Conservation (phyloP, 2,329 filamentous ascomycete species). For the Fusarium denticulatum region DNA sequence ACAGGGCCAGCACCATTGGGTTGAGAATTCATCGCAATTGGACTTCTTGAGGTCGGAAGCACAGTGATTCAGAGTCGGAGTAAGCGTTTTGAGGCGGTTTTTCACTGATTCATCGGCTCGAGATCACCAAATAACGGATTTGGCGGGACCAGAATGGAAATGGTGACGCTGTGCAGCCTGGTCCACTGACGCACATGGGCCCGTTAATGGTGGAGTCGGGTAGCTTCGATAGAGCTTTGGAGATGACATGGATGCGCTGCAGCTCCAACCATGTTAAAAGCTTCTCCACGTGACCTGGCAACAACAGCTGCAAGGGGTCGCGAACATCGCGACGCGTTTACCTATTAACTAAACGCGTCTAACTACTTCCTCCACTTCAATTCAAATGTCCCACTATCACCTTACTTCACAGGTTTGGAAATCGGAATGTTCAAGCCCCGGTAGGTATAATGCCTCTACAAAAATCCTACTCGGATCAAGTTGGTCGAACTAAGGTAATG, state of each 20-base stretch:
- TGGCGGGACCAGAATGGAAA: constrained; percentile 24
- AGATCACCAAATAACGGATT: constrained; percentile 31
- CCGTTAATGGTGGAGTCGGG: neutral
- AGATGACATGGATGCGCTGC: constrained; percentile 29
- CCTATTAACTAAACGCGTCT: constrained; percentile 43
- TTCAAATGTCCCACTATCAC: constrained; percentile 26
- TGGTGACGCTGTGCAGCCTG: constrained; percentile 39
- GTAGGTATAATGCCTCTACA: constrained; percentile 50
- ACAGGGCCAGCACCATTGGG: constrained; percentile 22
- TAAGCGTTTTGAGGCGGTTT: neutral
- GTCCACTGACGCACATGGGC: constrained; percentile 23
- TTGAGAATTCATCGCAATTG: constrained; percentile 31
- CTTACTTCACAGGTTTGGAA: constrained; percentile 24
- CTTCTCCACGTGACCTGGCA: constrained; percentile 41
- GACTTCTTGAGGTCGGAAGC: neutral
- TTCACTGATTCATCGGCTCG: neutral
- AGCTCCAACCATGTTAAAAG: constrained; percentile 31
- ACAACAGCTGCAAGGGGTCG: constrained; percentile 12
- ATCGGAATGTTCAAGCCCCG: constrained; percentile 27
- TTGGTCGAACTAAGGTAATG: constrained; percentile 48
- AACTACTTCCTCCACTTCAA: constrained; percentile 9
- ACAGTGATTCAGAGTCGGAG: neutral
- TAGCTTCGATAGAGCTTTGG: constrained; percentile 3
- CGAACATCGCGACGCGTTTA: constrained; percentile 39
- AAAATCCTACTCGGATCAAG: constrained; percentile 54